Conservation (phyloP, 352 stramenopile genomes). For the Globisporangium abappressorium region DNA sequence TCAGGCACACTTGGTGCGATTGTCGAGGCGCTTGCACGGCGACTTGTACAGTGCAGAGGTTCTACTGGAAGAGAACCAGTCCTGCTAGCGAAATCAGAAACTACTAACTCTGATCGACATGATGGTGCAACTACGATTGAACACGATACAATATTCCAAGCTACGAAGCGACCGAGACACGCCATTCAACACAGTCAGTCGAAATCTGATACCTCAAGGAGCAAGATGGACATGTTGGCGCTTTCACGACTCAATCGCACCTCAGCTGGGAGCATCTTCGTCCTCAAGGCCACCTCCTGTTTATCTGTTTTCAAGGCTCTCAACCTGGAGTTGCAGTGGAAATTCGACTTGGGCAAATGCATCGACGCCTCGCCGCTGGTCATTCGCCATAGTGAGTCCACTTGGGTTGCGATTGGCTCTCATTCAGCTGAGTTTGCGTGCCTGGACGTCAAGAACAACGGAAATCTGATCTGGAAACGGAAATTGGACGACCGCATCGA, state of each 20-base stretch:
- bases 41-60: not conserved
- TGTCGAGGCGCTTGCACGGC: not conserved
- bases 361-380: conserved; percentile 65
- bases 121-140: not conserved
- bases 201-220: not conserved
- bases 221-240: not conserved
- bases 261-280: conserved; percentile 12
- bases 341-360: conserved; percentile 49
- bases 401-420: conserved; percentile 43
- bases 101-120: not conserved
- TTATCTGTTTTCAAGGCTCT: not conserved
- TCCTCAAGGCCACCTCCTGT: conserved; percentile 3
- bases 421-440: conserved; percentile 46
- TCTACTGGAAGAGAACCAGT: not conserved
- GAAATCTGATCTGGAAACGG: conserved; percentile 30
- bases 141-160: not conserved
- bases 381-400: conserved; percentile 22
- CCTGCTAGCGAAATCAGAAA: not conserved
- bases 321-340: conserved; percentile 22
- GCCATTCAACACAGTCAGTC: not conserved
- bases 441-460: conserved; percentile 29
- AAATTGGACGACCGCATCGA: conserved; percentile 61
- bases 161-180: not conserved
- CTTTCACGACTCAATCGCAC: conserved; percentile 27
- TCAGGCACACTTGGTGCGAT: not conserved